These are phyloP conservation scores for Cercospora sesami DNA, from an alignment of 2,329 filamentous ascomycete genomes.

Conservation along the genomic window DNA sequence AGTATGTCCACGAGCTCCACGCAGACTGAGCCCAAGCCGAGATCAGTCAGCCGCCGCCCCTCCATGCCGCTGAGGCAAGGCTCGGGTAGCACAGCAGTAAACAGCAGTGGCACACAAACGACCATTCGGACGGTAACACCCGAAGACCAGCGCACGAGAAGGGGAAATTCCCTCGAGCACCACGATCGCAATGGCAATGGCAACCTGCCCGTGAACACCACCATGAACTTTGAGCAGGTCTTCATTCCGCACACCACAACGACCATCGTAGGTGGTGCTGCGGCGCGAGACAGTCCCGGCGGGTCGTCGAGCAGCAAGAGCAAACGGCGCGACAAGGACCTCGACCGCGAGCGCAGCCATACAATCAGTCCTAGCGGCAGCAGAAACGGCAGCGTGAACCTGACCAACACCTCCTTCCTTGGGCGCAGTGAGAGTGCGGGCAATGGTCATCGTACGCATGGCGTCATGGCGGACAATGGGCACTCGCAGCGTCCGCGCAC, in stretches of 20 bases:
- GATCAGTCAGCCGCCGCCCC: slow-evolving; percentile 18
- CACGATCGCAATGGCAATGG: slow-evolving; percentile 16
- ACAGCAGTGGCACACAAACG: slow-evolving; percentile 22
- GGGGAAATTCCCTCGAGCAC: slow-evolving; percentile 13
- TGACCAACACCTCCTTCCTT: slow-evolving; percentile 24
- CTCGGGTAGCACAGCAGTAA: slow-evolving; percentile 26
- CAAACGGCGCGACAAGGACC: slow-evolving; percentile 20
- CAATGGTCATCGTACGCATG: slow-evolving; percentile 30
- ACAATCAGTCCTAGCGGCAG: slow-evolving; percentile 31
- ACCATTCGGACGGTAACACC: slow-evolving; percentile 68
- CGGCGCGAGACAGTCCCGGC: slow-evolving; percentile 23
- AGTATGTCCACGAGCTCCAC: slow-evolving; percentile 14
- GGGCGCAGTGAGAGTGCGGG: slow-evolving; percentile 31
- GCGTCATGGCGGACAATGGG: slow-evolving; percentile 26
- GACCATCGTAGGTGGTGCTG: slow-evolving; percentile 30
- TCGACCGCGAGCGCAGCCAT: slow-evolving; percentile 15
- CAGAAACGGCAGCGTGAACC: slow-evolving; percentile 29
- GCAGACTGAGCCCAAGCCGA: slow-evolving; percentile 13
- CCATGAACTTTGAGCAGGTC: slow-evolving; percentile 34
- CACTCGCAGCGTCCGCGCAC: slow-evolving; percentile 47
- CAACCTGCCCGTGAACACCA: slow-evolving; percentile 30
- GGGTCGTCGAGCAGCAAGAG: slow-evolving; percentile 24
- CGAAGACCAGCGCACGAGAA: slow-evolving; percentile 44
- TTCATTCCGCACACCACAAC: slow-evolving; percentile 36
- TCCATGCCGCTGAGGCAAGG: slow-evolving; percentile 27